Percentiles rank a stretch among this genome's conserved stretches.
Conservation (phyloP, 148 eudicot species). For the Cornus florida region DNA sequence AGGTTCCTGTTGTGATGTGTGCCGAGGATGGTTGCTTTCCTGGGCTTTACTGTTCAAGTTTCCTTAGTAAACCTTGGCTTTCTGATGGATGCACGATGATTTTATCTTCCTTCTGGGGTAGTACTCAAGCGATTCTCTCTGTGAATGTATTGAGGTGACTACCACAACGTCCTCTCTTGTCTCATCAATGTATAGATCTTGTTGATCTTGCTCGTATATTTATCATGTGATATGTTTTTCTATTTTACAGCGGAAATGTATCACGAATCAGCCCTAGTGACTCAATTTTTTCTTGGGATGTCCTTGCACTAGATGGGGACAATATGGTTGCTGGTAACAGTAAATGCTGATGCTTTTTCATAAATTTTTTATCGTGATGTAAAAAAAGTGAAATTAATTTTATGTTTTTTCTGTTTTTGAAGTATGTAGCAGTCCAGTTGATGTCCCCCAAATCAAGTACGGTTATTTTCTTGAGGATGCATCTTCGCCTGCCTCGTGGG, state of each 20-base stretch:
- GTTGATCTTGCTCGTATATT: conserved; percentile 6
- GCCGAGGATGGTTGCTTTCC: conserved; percentile 78
- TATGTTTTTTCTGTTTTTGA: conserved; percentile 12
- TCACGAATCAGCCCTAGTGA: conserved; percentile 58
- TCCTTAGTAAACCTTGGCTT: conserved; percentile 76
- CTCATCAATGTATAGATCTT: conserved; percentile 5
- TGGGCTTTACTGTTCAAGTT: conserved; percentile 63
- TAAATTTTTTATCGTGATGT: background rate
- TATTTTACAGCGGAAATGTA: conserved; percentile 62
- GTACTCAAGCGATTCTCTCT: conserved; percentile 72
- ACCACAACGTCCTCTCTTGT: conserved; percentile 7
- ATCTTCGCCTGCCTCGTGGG: conserved; percentile 51
- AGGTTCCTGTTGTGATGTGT: conserved; percentile 94
- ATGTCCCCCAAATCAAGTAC: conserved; percentile 75
- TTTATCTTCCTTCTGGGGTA: conserved; percentile 79
- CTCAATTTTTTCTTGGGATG: conserved; percentile 64
- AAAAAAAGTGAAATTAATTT: background rate
- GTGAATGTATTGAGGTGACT: conserved; percentile 68
- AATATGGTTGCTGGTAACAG: conserved; percentile 78
- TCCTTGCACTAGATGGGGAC: conserved; percentile 76
- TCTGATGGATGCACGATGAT: conserved; percentile 84
- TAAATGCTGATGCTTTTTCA: background rate
- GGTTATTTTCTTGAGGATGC: conserved; percentile 49
- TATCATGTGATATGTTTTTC: conserved; percentile 9
- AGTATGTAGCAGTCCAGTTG: conserved; percentile 74